Evolutionary conservation across 2,329 filamentous ascomycete species (phyloP), one percentile per base, ranked within the genome.

Genomic region (Cladosporium cucumerinum): DNA sequence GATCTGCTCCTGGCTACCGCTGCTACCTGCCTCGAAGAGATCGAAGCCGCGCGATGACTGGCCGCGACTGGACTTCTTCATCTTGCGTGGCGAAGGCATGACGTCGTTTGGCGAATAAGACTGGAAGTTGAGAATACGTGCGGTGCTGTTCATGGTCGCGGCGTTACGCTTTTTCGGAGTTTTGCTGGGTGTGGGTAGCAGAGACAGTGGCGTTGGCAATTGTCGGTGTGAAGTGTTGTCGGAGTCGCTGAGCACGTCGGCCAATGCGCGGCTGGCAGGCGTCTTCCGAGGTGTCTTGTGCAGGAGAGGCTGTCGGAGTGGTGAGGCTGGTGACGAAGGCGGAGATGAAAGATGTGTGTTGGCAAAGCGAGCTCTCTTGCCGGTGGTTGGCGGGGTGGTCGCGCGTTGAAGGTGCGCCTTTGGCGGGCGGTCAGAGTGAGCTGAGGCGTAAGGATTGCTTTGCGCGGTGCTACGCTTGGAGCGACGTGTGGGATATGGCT

Each of bases 121-220:
- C 84, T 87, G 80, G 81, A 82, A 72, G 86, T 70, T 72, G 30
- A 77, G 67, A 30, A 82, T 78, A 66, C 86, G 83, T 30, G 85
- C 82, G 39, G 84, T 81, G 5, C 79, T 73, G 58, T 79, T 77
- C 60, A 83, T 71, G 65, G 82, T 78, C 16, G 75, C 72, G 52
- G 75, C 68, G 39, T 75, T 72, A 3, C 78, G 72, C 68, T 84
- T 84, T 80, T 90, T 91, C 3, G 86, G 91, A 3, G 91, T 94
- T 80, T 93, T 93, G 69, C 87, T 85, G 2, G 91, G 91, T 3
- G 91, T 94, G 18, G 89, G 90, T 54, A 93, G 85, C 84, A 91
- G 89, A 16, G 60, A 62, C 2, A 43, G 49, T 30, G 60, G 68
- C n/a, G 51, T 61, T 34, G 52, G 62, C 34, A 59, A 30, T 23